Base-by-base conservation (phyloP, 495 filamentous ascomycete species). In the Physcia stellaris region DNA sequence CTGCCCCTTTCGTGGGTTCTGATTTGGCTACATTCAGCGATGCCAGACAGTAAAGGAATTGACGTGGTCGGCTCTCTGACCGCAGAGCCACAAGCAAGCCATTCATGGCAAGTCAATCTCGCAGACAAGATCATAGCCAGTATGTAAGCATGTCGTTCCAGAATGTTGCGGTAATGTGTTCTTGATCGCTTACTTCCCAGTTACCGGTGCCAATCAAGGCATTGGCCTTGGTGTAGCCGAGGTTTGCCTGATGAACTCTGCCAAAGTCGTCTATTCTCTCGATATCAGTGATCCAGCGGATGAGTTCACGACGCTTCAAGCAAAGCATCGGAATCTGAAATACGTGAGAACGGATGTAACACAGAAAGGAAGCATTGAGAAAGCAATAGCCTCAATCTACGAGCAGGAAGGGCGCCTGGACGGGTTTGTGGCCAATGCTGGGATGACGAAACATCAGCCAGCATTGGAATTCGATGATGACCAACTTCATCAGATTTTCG, bases 391-490 rank as follows among this genome's bases (percentile, higher is more conserved):
- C 23, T 40, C 49, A 19, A 54, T 66, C 9, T 55, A 64, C 4
- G 49, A 53, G n/a, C 47, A 51, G 26, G 48, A 51, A 15, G 56
- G 58, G 22, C 44, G 52, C 1, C 54, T 62, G 15, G 56, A 61
- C 28, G 58, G 58, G 7, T 39, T 61, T 35, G 50, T 63, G 3
- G 55, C 55, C 43, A 61, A 61, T 37, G 59, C 63, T 3, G 63
- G 63, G 13, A 61, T 62, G 56, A 64, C 63, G 24, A 64, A 64
- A 41, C 63, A 63, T 32, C 61, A 63, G 34, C 61, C 60, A 4
- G 61, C 63, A 4, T 47, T 64, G 7, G 46, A 63, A 20, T 64
- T 66, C 42, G 53, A 49, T 2, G 52, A 56, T 4, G 43, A 49
- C 9, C 44, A 66, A 33, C 37, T 64, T 15, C 55, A 66, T 35